Percentiles rank a stretch among this genome's conserved stretches.
phyloP scores from a whole-genome alignment of 2,329 filamentous ascomycete species.

The Xylaria sp. region DNA sequence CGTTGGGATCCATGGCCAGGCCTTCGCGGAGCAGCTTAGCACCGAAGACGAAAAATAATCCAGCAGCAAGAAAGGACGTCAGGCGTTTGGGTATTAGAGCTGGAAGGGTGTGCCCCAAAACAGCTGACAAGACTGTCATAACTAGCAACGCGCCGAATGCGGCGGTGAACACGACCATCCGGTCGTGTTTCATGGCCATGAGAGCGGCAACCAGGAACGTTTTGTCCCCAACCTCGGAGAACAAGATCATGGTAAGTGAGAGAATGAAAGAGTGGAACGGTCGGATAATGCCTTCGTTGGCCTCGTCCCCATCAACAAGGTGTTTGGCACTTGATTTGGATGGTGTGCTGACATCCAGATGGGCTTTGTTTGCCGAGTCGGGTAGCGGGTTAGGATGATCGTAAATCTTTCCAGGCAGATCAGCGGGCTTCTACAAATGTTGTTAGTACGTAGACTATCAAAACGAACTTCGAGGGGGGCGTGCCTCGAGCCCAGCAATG shows the following conservation, averaged over 20 bases:
- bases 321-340: constrained; percentile 41
- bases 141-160: constrained; percentile 89
- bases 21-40: constrained; percentile 84
- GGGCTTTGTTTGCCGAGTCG: constrained; percentile 67
- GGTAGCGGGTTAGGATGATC: constrained; percentile 75
- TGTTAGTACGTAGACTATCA: constrained; percentile 29
- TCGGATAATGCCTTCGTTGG: constrained; percentile 68
- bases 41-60: constrained; percentile 88
- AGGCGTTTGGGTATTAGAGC: constrained; percentile 87
- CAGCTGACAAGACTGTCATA: constrained; percentile 94
- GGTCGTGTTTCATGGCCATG: constrained; percentile 99
- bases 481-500: constrained; percentile 63
- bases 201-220: constrained; percentile 96
- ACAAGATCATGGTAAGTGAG: constrained; percentile 95
- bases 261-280: constrained; percentile 88
- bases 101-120: constrained; percentile 91
- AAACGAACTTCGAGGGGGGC: background rate
- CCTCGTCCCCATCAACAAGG: constrained; percentile 46
- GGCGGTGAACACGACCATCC: constrained; percentile 90
- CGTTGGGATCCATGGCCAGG: constrained; percentile 83
- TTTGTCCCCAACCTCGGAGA: constrained; percentile 97
- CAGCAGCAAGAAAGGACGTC: constrained; percentile 84
- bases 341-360: constrained; percentile 59
- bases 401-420: constrained; percentile 79
- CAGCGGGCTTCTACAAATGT: constrained; percentile 71